Evolutionary conservation across 1,284 basidiomycete genomes (phyloP), one percentile per base, ranked within the genome.

Genomic region (Blastosporella zonata): DNA sequence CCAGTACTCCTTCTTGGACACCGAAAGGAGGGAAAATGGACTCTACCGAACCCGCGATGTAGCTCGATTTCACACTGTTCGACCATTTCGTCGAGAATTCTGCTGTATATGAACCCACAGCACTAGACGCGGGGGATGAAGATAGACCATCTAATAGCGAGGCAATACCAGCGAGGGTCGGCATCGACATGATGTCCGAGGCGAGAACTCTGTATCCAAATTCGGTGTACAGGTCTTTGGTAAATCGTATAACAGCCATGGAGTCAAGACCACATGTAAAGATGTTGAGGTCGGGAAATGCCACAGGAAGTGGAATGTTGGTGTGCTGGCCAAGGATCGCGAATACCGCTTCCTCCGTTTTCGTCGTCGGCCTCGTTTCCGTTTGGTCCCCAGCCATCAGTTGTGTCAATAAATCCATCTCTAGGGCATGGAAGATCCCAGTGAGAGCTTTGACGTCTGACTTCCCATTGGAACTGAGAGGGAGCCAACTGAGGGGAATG

Each of bases 211-310:
- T 49, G 21, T 54, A 52, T 2, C 50, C 55, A 49, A 72, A 68
- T 15, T 53, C 49, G 35, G 52, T 56, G 52, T 65, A 65, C n/a
- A 78, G 55, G 42, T 69, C 70, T 12, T 61, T 61, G 2, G 68
- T 60, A 45, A 78, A 62, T 23, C 58, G 59, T 18, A 70, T 68
- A n/a, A 73, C 56, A 7, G 64, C 64, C 55, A 78, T 58, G 0
- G 75, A 77, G 49, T 77, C 74, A 48, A 77, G 58, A 5, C 75
- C 75, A 42, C 69, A 72, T 46, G 74, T 69, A 52, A 77, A 75
- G 25, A 78, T 59, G 53, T 68, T 75, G 23, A 65, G 51, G 18
- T 60, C 54, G 9, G 63, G 60, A 34, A 52, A 46, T 15, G 60
- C 44, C 0, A 46, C 39, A 23, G 50, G 39, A 22, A 57, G 40